Evolutionary conservation across 176 grass and related monocot genomes (phyloP), one percentile per base, ranked within the genome.

Genomic region (Leersia perrieri): DNA sequence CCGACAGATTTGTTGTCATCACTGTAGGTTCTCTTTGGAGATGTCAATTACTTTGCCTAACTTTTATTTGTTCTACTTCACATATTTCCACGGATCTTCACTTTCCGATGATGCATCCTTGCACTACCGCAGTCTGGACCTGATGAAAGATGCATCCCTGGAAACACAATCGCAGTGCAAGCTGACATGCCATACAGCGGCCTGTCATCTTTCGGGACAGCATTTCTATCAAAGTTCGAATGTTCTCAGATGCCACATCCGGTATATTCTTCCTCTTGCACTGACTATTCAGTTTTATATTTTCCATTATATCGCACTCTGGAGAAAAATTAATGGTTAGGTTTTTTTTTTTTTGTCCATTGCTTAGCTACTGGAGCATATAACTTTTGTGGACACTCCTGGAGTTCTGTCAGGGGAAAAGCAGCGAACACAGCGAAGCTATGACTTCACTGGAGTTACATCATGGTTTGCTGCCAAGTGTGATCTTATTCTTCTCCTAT

Each of bases 161-260:
- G 94, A 74, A 92, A 97, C 82, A 97, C 94, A 58, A 73, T 94
- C 73, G 94, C 89, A 0, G 87, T 94, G 62, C 91, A 97, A 82
- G 89, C 94, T 55, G 91, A 97, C 67, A 94, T 97, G 94, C 91
- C 94, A 75, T 97, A 88, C 76, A 84, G 79, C 72, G 94, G 94
- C 36, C 18, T 97, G 20, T 88, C 94, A 51, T 85, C 84, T 41
- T 97, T 94, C 30, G 91, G 91, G 76, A 89, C 89, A 28, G 87
- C 91, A 33, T 97, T 94, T 83, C 62, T 97, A 20, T 97, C 94
- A 0, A 97, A 97, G 75, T 97, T 97, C 28, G 88, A 97, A 70
- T 97, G 94, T 64, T 90, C 91, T 53, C 94, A 97, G 72, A 97
- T 97, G 94, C 94, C 86, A 9, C 91, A 97, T 85, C 77, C 88